Evolutionary conservation across 352 stramenopile species (phyloP), one percentile per base, ranked within the genome.

Genomic region (Pythium phragmiticola): DNA sequence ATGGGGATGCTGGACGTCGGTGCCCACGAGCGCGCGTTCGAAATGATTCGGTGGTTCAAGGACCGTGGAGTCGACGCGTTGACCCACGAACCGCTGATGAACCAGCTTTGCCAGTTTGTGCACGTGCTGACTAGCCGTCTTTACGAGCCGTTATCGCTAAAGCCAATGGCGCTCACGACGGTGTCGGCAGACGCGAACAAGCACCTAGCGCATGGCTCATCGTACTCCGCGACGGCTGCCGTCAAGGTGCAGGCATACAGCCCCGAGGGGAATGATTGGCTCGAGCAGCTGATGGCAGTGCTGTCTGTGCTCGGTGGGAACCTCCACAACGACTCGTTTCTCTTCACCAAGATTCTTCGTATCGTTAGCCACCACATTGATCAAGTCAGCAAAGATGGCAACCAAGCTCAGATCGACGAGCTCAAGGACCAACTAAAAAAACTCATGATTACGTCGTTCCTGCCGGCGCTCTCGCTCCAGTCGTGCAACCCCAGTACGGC

Each of bases 31-130:
- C 77, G 68, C 12, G 86, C 84, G 12, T 93, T 95, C 48, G 76
- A 89, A 28, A 87, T 93, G 76, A 92, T 93, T 52, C 65, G 74
- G 52, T 92, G 81, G 84, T 95, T 95, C 60, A 77, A 84, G 42
- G 64, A 73, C 14, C 72, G 75, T 48, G 80, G 81, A 14, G 76
- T 84, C 7, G 87, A 95, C 47, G 84, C 86, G 16, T 63, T 95
- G 21, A 74, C 65, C 36, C 88, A 88, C 63, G 76, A 73, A 17
- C 84, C 84, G 21, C 61, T 95, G 26, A 77, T 76, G 41, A 69
- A 68, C 17, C 80, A 93, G 55, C 75, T 93, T 17, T 92, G 84
- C 49, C 61, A 67, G 42, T 78, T 87, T 4, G 78, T 95, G n/a
- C 80, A 91, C 68, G 67, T 74, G 14, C 72, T 93, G 60, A 65